A percentile compares a stretch with the other conserved stretches of the same genome.
Conservation (phyloP, 768 basidiomycete genomes). For the Agaricus subrufescens region DNA sequence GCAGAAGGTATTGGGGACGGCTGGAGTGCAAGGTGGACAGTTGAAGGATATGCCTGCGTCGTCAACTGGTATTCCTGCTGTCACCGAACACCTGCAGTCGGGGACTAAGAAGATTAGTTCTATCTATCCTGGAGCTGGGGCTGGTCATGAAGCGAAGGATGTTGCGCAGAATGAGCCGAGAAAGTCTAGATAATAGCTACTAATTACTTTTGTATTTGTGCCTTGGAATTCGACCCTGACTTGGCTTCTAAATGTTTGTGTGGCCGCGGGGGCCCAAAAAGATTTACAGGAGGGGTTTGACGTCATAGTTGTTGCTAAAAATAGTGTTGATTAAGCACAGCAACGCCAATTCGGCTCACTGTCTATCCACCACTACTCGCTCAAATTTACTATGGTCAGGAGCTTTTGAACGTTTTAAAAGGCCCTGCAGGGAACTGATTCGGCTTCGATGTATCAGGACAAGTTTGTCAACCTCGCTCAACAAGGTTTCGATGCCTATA, state of each 20-base stretch:
- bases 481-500: slow-evolving; percentile 54
- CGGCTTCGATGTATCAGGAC: background rate
- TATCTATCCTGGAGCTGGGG: slow-evolving; percentile 24
- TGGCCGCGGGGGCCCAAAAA: no score
- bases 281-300: no score
- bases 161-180: slow-evolving; percentile 18
- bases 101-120: slow-evolving; percentile 27
- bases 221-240: background rate
- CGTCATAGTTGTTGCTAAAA: no score
- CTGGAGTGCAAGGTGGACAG: slow-evolving; percentile 2
- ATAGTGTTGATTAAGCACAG: no score
- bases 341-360: no score
- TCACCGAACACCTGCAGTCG: slow-evolving; percentile 36
- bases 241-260: no score
- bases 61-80: slow-evolving; percentile 24
- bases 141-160: slow-evolving; percentile 14
- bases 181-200: background rate
- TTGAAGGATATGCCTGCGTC: slow-evolving; percentile 1
- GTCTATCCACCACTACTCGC: no score
- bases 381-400: background rate
- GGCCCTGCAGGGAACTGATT: background rate
- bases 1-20: slow-evolving; percentile 1
- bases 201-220: background rate
- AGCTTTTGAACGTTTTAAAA: no score
- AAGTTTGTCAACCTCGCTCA: slow-evolving; percentile 52